phyloP scores from a whole-genome alignment of 805 yeast species.

The Vanderwaltozyma verrucispora region DNA sequence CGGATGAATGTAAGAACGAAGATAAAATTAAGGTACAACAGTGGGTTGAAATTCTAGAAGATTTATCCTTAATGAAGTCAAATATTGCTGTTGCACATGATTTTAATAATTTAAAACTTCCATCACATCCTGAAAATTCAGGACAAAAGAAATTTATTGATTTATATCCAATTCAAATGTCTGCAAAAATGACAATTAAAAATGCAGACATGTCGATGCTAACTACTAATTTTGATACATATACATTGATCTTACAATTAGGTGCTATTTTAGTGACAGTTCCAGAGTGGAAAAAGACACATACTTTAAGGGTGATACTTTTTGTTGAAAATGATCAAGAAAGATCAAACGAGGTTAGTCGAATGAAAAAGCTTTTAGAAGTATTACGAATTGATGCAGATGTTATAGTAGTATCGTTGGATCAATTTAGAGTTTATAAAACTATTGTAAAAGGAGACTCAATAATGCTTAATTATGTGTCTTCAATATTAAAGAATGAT shows the following conservation, averaged over 20 bases:
- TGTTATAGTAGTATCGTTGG: conserved; percentile 62
- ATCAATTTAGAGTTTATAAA: conserved; percentile 51
- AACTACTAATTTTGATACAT: conserved; percentile 92
- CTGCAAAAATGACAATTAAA: conserved; percentile 46
- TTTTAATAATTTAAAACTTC: conserved; percentile 58
- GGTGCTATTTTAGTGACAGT: conserved; percentile 92
- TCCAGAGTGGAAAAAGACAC: conserved; percentile 80
- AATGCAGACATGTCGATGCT: conserved; percentile 34
- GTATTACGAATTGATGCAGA: conserved; percentile 80
- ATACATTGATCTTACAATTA: conserved; percentile 82
- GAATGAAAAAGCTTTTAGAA: conserved; percentile 55
- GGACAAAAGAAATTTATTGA: conserved; percentile 52
- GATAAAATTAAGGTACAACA: conserved; percentile 57
- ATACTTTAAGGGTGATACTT: conserved; percentile 67
- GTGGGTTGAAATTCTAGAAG: conserved; percentile 92
- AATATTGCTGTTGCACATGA: conserved; percentile 94
- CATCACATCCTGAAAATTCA: conserved; percentile 33
- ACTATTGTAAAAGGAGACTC: conserved; percentile 62
- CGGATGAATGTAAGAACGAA: conserved; percentile 69
- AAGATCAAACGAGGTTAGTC: conserved; percentile 52
- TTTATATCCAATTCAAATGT: conserved; percentile 94
- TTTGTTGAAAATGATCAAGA: conserved; percentile 76
- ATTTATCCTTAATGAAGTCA: conserved; percentile 74
- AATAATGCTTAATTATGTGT: conserved; percentile 37
- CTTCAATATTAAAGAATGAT: conserved; percentile 43